Base-by-base conservation (phyloP, 1,284 basidiomycete species). In the Cutaneotrichosporon cavernicola region DNA sequence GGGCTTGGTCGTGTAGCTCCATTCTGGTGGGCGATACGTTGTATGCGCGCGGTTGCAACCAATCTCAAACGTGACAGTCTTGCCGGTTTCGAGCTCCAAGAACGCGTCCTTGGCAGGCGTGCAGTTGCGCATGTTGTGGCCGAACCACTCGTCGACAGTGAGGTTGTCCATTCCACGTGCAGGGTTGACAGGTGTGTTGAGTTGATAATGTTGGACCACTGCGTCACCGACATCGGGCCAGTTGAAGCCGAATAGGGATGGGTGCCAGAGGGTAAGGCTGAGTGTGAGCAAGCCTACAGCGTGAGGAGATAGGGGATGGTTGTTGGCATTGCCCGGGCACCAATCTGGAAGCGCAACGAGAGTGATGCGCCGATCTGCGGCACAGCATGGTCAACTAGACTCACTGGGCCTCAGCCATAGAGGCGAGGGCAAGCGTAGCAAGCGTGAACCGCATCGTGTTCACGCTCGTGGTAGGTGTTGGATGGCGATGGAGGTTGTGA, bases 21-120 rank as follows among this genome's bases (percentile, higher is more conserved):
- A 9, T 14, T 32, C 14, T 13, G 60, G 56, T 7, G 34, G 32
- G 51, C 62, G 43, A 26, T 64, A 38, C 31, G 11, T 56, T 22
- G 62, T 64, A 58, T 40, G 50, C 11, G 52, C 62, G 34, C 62
- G 62, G 55, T 65, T 62, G 46, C 66, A 67, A 8, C 38, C 30
- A n/a, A 67, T 40, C 55, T 67, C 66, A 31, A 56, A 60, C 6
- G 40, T 36, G 21, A 53, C 31, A 18, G 22, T 32, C 14, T 43
- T 61, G n/a, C 63, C 66, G 4, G 49, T 13, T 7, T 51, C 50
- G 22, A 67, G 58, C 36, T 62, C 55, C 32, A 67, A 30, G 55
- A 56, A 62, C 32, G 55, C 50, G 43, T 51, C 61, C 13, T 51
- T 13, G 7, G 30, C 34, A 6, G 62, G 62, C 13, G 34, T 36